Percentiles rank a stretch among this genome's conserved stretches.
phyloP scores from a whole-genome alignment of 495 filamentous ascomycete species.

The Hypoxylon fragiforme region DNA sequence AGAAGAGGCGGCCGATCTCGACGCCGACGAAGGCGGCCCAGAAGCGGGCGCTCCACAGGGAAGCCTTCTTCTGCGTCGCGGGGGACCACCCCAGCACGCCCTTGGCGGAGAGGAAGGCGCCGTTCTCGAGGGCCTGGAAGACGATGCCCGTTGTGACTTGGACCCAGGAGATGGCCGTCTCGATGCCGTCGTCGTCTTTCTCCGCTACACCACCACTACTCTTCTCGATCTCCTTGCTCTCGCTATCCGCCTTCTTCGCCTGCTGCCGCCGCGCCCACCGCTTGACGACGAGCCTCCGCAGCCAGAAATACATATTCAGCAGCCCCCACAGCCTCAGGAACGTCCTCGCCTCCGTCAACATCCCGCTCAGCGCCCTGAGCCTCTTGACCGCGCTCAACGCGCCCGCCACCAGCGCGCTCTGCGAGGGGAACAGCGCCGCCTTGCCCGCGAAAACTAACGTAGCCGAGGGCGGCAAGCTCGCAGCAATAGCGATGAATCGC shows the following conservation, averaged over 20 bases:
- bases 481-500: conserved; percentile 46
- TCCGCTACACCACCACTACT: neutral
- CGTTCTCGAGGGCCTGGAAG: conserved; percentile 85
- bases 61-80: conserved; percentile 56
- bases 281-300: conserved; percentile 51
- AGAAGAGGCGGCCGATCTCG: conserved; percentile 68
- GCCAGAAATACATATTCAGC: conserved; percentile 77
- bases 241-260: too few relatives aligned
- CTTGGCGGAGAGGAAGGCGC: conserved; percentile 72
- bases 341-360: conserved; percentile 67
- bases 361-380: conserved; percentile 52
- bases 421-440: conserved; percentile 45
- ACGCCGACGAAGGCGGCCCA: conserved; percentile 80
- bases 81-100: conserved; percentile 65
- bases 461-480: conserved; percentile 41
- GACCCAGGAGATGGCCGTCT: conserved; percentile 59
- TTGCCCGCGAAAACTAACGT: conserved; percentile 42
- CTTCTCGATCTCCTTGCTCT: too few relatives aligned
- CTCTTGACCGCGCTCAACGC: conserved; percentile 45
- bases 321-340: conserved; percentile 80
- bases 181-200: conserved; percentile 45
- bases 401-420: too few relatives aligned
- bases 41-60: conserved; percentile 74
- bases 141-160: conserved; percentile 67
- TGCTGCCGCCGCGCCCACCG: conserved; percentile 22